phyloP scores from a whole-genome alignment of 257 asterid species.

The Nicotiana attenuata region DNA sequence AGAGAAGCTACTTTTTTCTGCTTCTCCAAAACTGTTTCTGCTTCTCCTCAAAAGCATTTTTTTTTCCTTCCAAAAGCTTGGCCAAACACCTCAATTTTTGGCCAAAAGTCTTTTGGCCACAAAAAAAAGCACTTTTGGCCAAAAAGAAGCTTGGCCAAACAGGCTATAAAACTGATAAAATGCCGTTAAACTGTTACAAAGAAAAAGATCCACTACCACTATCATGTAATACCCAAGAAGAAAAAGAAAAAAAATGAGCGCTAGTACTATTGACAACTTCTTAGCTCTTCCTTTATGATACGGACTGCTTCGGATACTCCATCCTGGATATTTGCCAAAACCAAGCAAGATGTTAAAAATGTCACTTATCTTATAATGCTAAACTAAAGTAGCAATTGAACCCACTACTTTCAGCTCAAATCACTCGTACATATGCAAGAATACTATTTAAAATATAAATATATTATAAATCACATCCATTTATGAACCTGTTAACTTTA shows the following conservation, averaged over 20 bases:
- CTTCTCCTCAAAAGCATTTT: too few relatives aligned
- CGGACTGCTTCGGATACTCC: conserved; percentile 71
- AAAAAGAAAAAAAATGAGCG: neutral
- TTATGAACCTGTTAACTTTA: neutral
- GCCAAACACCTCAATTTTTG: too few relatives aligned
- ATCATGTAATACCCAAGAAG: neutral
- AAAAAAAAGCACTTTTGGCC: too few relatives aligned
- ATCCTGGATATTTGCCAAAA: conserved; percentile 43
- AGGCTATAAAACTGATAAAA: too few relatives aligned
- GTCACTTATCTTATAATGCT: neutral
- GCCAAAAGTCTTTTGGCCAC: too few relatives aligned
- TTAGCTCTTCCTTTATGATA: conserved; percentile 52
- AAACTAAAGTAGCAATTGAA: neutral
- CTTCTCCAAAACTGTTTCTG: too few relatives aligned
- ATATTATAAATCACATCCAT: neutral
- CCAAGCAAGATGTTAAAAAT: conserved; percentile 1
- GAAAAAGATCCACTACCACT: neutral
- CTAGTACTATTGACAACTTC: neutral
- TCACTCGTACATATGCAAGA: neutral
- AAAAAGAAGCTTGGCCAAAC: too few relatives aligned
- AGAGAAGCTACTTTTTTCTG: too few relatives aligned
- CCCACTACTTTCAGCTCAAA: neutral
- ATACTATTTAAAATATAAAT: neutral
- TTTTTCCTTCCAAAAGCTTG: too few relatives aligned
- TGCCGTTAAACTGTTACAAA: neutral